These are phyloP conservation scores for Populus tomentosa DNA, from an alignment of 441 rosid species.

Conservation along the genomic window DNA sequence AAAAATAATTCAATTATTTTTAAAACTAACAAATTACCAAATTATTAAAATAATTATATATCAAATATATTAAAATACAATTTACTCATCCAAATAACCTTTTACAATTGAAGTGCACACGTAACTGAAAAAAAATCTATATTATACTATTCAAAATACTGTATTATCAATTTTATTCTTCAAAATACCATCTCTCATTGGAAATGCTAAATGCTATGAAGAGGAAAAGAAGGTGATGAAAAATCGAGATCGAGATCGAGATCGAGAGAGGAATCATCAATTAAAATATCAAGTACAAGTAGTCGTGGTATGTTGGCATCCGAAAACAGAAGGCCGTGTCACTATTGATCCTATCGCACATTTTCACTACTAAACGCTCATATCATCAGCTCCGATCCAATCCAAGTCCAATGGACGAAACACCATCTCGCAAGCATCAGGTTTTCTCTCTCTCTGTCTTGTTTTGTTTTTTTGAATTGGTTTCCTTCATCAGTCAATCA, in stretches of 20 bases:
- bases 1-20: too few relatives aligned
- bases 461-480: not conserved
- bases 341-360: not conserved
- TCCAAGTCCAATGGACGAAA: constrained; percentile 45
- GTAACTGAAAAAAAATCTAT: too few relatives aligned
- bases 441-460: not conserved
- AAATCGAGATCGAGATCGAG: not conserved
- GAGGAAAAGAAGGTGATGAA: not conserved
- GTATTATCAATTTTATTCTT: too few relatives aligned
- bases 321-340: not conserved
- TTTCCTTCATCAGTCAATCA: not conserved
- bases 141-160: too few relatives aligned
- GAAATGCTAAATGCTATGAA: too few relatives aligned
- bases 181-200: too few relatives aligned
- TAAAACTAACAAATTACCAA: too few relatives aligned
- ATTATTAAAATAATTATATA: too few relatives aligned
- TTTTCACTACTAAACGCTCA: not conserved
- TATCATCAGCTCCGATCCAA: constrained; percentile 1
- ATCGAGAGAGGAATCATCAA: not conserved
- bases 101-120: too few relatives aligned
- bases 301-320: not conserved
- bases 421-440: constrained; percentile 33
- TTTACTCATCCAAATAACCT: too few relatives aligned
- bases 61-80: too few relatives aligned
- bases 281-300: too few relatives aligned